A percentile compares a stretch with the other conserved stretches of the same genome.
Conservation (phyloP, 2,329 filamentous ascomycete species). For the Sclerotinia subarctica region DNA sequence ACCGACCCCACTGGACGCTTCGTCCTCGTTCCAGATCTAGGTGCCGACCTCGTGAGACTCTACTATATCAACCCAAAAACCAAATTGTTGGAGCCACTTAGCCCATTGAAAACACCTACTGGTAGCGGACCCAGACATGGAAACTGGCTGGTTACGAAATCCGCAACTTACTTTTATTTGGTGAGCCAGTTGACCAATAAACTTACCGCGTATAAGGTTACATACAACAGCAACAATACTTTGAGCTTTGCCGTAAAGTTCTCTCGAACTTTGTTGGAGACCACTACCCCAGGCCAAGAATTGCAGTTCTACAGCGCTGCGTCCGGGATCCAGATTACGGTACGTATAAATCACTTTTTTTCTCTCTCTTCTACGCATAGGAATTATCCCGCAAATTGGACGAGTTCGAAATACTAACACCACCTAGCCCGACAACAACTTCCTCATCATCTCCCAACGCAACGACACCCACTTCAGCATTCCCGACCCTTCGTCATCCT, state of each 20-base stretch:
- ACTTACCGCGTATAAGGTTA: constrained; percentile 52
- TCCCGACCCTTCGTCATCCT: constrained; percentile 44
- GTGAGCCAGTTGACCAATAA: constrained; percentile 48
- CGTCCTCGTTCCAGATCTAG: constrained; percentile 50
- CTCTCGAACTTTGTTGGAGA: constrained; percentile 5
- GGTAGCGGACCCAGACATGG: constrained; percentile 52
- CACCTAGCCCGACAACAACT: constrained; percentile 55
- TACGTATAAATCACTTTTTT: not conserved
- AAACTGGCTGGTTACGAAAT: constrained; percentile 45
- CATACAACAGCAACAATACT: constrained; percentile 28
- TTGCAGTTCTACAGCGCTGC: constrained; percentile 5
- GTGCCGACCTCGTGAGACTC: constrained; percentile 47
- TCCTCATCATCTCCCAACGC: constrained; percentile 66
- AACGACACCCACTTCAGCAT: constrained; percentile 55
- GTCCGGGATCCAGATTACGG: not conserved
- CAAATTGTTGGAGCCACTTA: constrained; percentile 40
- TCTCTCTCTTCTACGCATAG: not conserved
- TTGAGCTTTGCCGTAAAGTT: not conserved
- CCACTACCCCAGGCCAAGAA: not conserved
- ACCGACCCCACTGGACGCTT: constrained; percentile 50
- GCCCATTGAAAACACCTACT: constrained; percentile 17
- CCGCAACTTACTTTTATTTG: constrained; percentile 41
- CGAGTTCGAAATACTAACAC: not conserved
- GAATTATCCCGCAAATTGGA: no score
- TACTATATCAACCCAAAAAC: constrained; percentile 44